Conservation (phyloP, 306 rosid species). For the Betula pendula region DNA sequence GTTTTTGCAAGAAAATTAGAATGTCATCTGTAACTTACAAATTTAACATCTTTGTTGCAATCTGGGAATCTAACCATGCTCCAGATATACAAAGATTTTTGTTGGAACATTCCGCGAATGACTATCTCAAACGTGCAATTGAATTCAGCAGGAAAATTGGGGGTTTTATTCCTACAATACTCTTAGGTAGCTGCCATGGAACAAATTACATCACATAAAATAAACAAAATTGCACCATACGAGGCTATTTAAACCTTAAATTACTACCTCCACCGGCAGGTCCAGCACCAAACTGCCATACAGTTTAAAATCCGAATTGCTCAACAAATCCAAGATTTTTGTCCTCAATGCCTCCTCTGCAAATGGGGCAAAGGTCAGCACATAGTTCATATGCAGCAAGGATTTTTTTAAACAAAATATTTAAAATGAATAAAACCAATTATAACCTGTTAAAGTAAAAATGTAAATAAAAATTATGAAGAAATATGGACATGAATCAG, state of each 20-base stretch:
- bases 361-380: constrained; percentile 27
- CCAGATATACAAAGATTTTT: too few species aligned
- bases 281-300: neutral
- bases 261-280: neutral
- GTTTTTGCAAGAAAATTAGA: too few species aligned
- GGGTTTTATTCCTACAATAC: neutral
- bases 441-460: neutral
- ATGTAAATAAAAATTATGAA: neutral
- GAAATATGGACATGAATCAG: too few species aligned
- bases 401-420: neutral
- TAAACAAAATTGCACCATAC: neutral
- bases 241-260: neutral
- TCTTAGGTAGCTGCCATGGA: neutral
- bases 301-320: neutral
- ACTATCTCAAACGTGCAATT: neutral
- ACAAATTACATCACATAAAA: neutral
- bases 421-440: neutral
- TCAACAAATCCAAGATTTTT: neutral
- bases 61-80: too few species aligned
- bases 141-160: neutral
- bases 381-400: neutral
- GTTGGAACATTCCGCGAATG: too few species aligned
- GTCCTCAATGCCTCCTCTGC: constrained; percentile 59
- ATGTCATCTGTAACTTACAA: too few species aligned
- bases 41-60: too few species aligned